These are phyloP conservation scores for Dactylellina leptospora DNA, from an alignment of 2,329 filamentous ascomycete species.

Conservation along the genomic window DNA sequence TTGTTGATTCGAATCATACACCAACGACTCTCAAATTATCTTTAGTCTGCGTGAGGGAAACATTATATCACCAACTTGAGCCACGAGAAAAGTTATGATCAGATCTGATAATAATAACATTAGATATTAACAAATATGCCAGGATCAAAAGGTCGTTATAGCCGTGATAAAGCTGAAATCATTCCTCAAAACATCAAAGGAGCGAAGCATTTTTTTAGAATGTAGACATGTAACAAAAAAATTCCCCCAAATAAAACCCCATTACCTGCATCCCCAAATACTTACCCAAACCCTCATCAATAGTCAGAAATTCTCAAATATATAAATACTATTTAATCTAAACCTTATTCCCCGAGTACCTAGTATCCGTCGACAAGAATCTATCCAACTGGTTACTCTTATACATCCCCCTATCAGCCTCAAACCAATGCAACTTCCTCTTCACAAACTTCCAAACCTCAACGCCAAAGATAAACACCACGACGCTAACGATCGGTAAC, in stretches of 20 bases:
- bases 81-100: too few relatives aligned
- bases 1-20: too few relatives aligned
- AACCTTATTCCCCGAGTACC: conserved; percentile 37
- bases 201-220: too few relatives aligned
- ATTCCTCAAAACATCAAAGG: too few relatives aligned
- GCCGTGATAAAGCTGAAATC: too few relatives aligned
- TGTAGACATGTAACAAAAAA: too few relatives aligned
- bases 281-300: not conserved
- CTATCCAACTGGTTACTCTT: conserved; percentile 49
- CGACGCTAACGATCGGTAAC: conserved; percentile 69
- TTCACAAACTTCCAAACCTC: conserved; percentile 77
- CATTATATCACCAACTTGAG: too few relatives aligned
- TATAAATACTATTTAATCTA: not conserved
- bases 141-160: too few relatives aligned
- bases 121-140: too few relatives aligned
- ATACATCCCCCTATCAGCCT: conserved; percentile 47
- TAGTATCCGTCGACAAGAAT: conserved; percentile 50
- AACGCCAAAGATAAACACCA: conserved; percentile 70
- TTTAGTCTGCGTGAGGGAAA: not conserved
- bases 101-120: too few relatives aligned
- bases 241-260: too few relatives aligned
- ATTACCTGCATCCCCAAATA: too few relatives aligned
- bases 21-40: not conserved
- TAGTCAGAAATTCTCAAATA: not conserved
- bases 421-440: conserved; percentile 60